A percentile compares a stretch with the other conserved stretches of the same genome.
Evolutionary conservation across 2,329 filamentous ascomycete species (phyloP).

Genomic region (Fonsecaea nubica): DNA sequence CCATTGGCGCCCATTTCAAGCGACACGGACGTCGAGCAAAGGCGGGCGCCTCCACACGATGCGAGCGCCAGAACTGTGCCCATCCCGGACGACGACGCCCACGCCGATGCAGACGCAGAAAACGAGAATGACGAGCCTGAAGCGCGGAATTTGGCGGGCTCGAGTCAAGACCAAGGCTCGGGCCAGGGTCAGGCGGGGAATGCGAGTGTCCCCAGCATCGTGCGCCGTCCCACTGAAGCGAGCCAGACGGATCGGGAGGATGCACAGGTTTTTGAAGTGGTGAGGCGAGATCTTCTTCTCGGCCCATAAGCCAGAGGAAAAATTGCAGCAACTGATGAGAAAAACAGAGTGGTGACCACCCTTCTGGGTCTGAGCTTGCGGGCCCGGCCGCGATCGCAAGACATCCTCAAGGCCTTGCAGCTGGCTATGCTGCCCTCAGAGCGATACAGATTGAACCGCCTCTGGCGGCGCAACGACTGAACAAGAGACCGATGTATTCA

Average conservation of each 20-base stretch:
- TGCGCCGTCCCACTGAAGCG: constrained; percentile 31
- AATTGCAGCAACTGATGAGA: constrained; percentile 23
- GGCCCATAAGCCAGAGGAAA: constrained; percentile 46
- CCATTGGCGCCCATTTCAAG: constrained; percentile 35
- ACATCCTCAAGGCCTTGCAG: background rate
- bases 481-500: constrained; percentile 12
- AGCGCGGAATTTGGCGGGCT: constrained; percentile 9
- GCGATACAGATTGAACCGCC: constrained; percentile 5
- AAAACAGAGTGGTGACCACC: constrained; percentile 10
- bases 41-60: constrained; percentile 24
- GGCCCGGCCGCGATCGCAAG: background rate
- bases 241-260: constrained; percentile 45
- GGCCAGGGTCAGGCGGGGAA: constrained; percentile 1
- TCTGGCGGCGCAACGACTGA: constrained; percentile 9
- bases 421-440: constrained; percentile 10
- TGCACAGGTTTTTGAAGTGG: constrained; percentile 54
- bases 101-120: constrained; percentile 26
- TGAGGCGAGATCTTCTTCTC: constrained; percentile 55
- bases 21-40: constrained; percentile 45
- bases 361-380: constrained; percentile 20
- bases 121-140: constrained; percentile 23
- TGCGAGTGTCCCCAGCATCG: constrained; percentile 28
- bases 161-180: constrained; percentile 9
- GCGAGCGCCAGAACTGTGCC: background rate
- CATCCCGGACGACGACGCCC: constrained; percentile 14